A percentile compares a stretch with the other conserved stretches of the same genome.
phyloP scores from a whole-genome alignment of 305 asterid species.

The Fraxinus latifolia region DNA sequence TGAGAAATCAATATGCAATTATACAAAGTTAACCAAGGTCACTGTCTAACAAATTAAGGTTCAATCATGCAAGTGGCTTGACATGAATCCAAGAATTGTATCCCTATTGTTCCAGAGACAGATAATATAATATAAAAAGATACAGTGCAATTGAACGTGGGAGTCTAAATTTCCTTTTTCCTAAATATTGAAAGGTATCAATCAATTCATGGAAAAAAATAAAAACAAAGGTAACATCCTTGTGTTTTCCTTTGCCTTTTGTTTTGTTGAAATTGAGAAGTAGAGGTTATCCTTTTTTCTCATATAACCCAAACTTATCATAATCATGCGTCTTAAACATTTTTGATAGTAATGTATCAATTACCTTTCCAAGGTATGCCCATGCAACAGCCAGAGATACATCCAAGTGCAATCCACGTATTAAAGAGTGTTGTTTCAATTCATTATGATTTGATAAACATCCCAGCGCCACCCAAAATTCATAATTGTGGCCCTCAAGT shows the following conservation, averaged over 20 bases:
- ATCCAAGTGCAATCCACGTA: slow-evolving; percentile 86
- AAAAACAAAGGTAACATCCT: not conserved
- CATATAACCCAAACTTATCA: slow-evolving; percentile 19
- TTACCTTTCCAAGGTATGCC: slow-evolving; percentile 95
- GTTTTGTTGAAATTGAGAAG: not conserved
- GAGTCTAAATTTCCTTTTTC: not conserved
- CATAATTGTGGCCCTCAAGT: slow-evolving; percentile 82
- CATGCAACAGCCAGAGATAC: slow-evolving; percentile 90
- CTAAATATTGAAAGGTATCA: not conserved
- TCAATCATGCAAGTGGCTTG: not conserved
- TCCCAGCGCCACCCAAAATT: slow-evolving; percentile 94
- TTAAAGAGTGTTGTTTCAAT: slow-evolving; percentile 84
- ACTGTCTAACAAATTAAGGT: not conserved
- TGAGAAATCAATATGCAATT: not conserved
- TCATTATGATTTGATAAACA: slow-evolving; percentile 61
- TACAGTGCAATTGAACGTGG: not conserved
- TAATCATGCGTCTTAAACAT: slow-evolving; percentile 9
- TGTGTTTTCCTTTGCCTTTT: not conserved
- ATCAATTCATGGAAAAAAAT: not conserved
- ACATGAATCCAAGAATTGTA: not conserved
- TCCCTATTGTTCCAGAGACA: not conserved
- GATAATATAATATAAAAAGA: not conserved
- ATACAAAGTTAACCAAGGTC: not conserved
- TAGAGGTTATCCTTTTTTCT: slow-evolving; percentile 2
- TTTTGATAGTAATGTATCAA: slow-evolving; percentile 12